These are phyloP conservation scores for Medicago arabica DNA, from an alignment of 306 rosid species.

Conservation along the genomic window DNA sequence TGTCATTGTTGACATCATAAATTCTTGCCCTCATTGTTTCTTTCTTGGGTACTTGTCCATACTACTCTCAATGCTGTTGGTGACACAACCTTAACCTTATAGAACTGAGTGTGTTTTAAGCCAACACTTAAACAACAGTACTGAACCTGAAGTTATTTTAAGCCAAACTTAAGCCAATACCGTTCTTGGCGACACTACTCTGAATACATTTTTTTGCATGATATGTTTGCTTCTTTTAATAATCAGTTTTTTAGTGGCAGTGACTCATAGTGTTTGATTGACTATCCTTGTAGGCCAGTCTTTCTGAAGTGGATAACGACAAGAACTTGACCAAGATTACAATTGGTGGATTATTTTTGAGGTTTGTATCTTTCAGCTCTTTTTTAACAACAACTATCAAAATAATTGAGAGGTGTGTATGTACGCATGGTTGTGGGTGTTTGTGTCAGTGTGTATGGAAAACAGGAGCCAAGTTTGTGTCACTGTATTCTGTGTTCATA, in stretches of 20 bases:
- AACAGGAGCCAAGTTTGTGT: conserved; percentile 20
- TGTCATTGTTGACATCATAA: conserved; percentile 19
- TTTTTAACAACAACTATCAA: conserved; percentile 33
- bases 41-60: conserved; percentile 35
- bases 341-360: conserved; percentile 85
- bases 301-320: conserved; percentile 81
- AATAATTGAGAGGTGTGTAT: conserved; percentile 20
- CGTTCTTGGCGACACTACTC: no score
- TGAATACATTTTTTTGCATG: background rate
- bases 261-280: conserved; percentile 40
- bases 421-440: conserved; percentile 18
- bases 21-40: background rate
- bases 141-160: no score
- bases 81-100: conserved; percentile 34
- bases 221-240: background rate
- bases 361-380: conserved; percentile 56
- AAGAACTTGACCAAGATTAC: conserved; percentile 82
- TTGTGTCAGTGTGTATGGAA: conserved; percentile 28
- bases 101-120: conserved; percentile 11
- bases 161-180: no score
- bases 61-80: conserved; percentile 3
- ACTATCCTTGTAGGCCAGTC: conserved; percentile 73
- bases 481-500: conserved; percentile 29
- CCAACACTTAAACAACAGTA: conserved; percentile 13
- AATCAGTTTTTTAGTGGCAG: conserved; percentile 31